phyloP scores from a whole-genome alignment of 164 flowering plant species.

The Liquidambar formosana region DNA sequence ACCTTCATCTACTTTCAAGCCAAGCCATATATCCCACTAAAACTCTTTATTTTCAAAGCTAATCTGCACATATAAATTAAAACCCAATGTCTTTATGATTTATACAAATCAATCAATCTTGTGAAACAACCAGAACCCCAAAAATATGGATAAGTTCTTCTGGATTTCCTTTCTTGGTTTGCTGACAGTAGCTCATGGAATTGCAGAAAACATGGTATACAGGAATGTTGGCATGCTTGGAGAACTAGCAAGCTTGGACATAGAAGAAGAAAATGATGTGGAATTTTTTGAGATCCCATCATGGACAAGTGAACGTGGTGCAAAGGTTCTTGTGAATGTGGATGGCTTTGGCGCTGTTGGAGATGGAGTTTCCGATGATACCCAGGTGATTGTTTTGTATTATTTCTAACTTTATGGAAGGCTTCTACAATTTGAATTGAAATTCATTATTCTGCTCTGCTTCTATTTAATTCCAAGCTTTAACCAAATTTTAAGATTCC shows the following conservation, averaged over 20 bases:
- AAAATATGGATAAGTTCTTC: constrained; percentile 50
- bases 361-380: constrained; percentile 92
- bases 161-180: constrained; percentile 46
- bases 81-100: constrained; percentile 35
- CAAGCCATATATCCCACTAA: constrained; percentile 57
- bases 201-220: constrained; percentile 25
- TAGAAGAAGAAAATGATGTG: constrained; percentile 43
- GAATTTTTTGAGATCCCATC: constrained; percentile 34
- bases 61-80: constrained; percentile 54
- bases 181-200: constrained; percentile 38
- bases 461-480: background rate
- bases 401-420: background rate
- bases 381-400: constrained; percentile 52
- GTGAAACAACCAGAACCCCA: constrained; percentile 14
- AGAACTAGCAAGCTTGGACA: constrained; percentile 43
- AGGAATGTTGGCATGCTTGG: constrained; percentile 26
- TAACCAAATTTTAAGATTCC: too few species aligned
- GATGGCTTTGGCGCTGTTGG: constrained; percentile 91
- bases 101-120: constrained; percentile 33
- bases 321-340: constrained; percentile 71
- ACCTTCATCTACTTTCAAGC: constrained; percentile 68
- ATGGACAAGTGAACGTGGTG: constrained; percentile 41
- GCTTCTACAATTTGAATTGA: background rate
- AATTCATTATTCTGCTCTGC: background rate
- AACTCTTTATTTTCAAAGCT: constrained; percentile 36